Conservation (phyloP, 441 rosid species). For the Bocquillonia castaneifolia region DNA sequence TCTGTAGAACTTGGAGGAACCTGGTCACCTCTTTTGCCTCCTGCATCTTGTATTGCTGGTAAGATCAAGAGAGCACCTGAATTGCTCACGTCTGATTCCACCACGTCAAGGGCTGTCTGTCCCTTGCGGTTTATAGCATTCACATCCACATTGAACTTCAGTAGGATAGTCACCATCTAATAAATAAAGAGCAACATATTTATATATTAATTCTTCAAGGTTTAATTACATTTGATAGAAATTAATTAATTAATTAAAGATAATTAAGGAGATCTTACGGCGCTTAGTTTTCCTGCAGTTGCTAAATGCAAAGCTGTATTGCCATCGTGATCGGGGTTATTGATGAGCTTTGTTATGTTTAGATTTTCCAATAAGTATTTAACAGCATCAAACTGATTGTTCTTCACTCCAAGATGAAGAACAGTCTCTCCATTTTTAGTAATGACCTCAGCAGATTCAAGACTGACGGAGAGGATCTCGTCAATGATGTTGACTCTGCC, state of each 20-base stretch:
- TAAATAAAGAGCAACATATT: too few species aligned
- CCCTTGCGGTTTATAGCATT: constrained; percentile 40
- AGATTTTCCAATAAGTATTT: constrained; percentile 35
- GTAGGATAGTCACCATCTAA: constrained; percentile 35
- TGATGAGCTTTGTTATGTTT: constrained; percentile 27
- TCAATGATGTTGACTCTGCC: constrained; percentile 39
- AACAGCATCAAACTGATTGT: constrained; percentile 39
- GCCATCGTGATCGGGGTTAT: constrained; percentile 36
- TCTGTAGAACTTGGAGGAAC: constrained; percentile 32
- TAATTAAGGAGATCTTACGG: constrained; percentile 22
- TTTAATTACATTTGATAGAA: too few species aligned
- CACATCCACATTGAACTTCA: constrained; percentile 34
- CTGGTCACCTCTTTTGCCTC: constrained; percentile 39
- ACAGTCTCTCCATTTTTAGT: constrained; percentile 40
- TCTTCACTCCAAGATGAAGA: constrained; percentile 44
- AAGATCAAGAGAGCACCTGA: constrained; percentile 35
- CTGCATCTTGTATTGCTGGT: constrained; percentile 39
- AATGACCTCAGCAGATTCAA: constrained; percentile 28
- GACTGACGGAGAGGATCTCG: constrained; percentile 34
- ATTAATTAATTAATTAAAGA: too few species aligned
- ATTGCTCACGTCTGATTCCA: constrained; percentile 33
- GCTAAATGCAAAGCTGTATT: constrained; percentile 52
- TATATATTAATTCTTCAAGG: too few species aligned
- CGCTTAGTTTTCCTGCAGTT: constrained; percentile 37
- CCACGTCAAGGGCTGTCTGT: constrained; percentile 40